These are phyloP conservation scores for Aspergillus pseudoterreus DNA, from an alignment of 2,329 filamentous ascomycete genomes.

Conservation along the genomic window DNA sequence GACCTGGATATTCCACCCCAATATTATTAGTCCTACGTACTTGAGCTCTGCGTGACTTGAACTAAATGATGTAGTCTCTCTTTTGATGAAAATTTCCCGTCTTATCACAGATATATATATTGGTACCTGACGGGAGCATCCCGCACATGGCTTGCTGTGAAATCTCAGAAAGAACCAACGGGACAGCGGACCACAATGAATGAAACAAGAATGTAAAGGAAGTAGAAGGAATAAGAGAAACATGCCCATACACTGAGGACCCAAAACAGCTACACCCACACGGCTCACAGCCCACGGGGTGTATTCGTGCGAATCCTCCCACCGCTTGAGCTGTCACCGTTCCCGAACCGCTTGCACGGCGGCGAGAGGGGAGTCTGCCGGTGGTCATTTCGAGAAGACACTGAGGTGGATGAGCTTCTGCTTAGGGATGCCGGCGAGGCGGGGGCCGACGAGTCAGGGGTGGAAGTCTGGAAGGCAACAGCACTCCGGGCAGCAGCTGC, in stretches of 20 bases:
- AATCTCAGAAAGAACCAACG: no score
- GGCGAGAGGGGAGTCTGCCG: neutral
- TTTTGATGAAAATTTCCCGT: no score
- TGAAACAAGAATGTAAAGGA: neutral
- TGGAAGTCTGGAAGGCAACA: conserved; percentile 5
- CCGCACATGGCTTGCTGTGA: no score
- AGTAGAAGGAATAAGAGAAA: neutral
- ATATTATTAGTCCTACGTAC: no score
- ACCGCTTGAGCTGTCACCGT: conserved; percentile 15
- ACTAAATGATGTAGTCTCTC: no score
- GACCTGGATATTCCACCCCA: conserved; percentile 1
- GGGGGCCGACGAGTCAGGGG: conserved; percentile 13
- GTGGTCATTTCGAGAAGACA: conserved; percentile 17
- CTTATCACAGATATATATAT: no score
- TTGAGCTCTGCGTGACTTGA: no score
- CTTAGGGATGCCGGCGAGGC: conserved; percentile 24
- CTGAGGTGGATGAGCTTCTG: conserved; percentile 24
- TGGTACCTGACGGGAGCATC: no score
- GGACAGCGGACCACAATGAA: neutral
- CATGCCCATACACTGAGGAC: neutral
- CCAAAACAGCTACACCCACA: neutral
- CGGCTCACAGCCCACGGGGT: conserved; percentile 14
- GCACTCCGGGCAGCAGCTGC: conserved; percentile 7
- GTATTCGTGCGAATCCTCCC: conserved; percentile 19
- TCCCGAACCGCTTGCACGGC: conserved; percentile 12